These are phyloP conservation scores for Citrus maxima DNA, from an alignment of 345 rosid species.

Conservation along the genomic window DNA sequence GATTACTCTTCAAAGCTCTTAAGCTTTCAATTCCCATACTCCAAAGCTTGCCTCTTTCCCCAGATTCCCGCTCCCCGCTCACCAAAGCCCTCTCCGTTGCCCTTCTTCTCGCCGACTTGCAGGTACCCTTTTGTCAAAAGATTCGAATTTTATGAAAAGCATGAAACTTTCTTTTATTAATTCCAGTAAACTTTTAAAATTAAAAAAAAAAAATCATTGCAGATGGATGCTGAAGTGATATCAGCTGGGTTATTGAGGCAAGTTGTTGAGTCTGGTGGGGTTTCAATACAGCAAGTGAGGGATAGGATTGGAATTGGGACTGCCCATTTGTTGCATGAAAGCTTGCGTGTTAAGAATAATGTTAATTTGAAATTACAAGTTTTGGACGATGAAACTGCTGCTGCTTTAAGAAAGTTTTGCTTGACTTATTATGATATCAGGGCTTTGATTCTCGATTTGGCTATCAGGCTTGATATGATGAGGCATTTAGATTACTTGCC, in stretches of 20 bases:
- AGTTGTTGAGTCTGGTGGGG: constrained; percentile 56
- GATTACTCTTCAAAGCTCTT: constrained; percentile 69
- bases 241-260: constrained; percentile 79
- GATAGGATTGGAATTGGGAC: constrained; percentile 71
- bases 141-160: background rate
- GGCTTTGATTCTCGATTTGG: constrained; percentile 74
- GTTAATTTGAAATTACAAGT: constrained; percentile 63
- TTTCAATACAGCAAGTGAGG: constrained; percentile 58
- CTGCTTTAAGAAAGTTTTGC: constrained; percentile 77
- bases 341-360: constrained; percentile 59
- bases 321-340: constrained; percentile 84
- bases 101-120: constrained; percentile 79
- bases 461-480: constrained; percentile 82
- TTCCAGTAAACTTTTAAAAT: background rate
- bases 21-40: constrained; percentile 85
- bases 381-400: constrained; percentile 72
- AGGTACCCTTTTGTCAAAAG: constrained; percentile 38
- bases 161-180: background rate
- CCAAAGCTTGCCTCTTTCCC: constrained; percentile 56
- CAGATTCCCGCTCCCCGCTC: constrained; percentile 73
- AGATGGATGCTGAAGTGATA: constrained; percentile 99
- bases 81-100: constrained; percentile 80
- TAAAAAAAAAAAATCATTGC: background rate
- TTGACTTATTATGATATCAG: constrained; percentile 86
- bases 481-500: constrained; percentile 80